Percentiles rank a stretch among this genome's conserved stretches.
These are phyloP conservation scores for Malus hybrid DNA, from an alignment of 331 rosid species.

Conservation along the genomic window DNA sequence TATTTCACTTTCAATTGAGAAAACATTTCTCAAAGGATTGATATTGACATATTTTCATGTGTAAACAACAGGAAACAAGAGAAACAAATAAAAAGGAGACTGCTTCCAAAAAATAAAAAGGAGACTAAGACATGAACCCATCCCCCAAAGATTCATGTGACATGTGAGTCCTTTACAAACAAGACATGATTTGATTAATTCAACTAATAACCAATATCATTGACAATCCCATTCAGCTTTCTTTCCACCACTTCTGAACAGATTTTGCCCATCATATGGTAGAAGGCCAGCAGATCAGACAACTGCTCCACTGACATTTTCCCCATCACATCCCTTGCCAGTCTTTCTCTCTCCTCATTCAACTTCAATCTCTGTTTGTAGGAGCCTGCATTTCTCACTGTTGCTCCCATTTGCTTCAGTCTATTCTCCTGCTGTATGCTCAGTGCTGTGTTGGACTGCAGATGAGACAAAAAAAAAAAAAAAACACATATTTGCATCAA, in stretches of 20 bases:
- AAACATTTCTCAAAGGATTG: not conserved
- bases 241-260: constrained; percentile 59
- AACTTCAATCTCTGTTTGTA: constrained; percentile 50
- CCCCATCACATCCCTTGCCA: constrained; percentile 64
- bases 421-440: constrained; percentile 72
- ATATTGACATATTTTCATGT: not conserved
- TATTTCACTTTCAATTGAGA: not conserved
- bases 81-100: not conserved
- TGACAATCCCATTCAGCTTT: constrained; percentile 37
- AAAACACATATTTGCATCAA: too few species aligned
- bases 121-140: not conserved
- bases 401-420: constrained; percentile 94
- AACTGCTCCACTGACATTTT: constrained; percentile 73
- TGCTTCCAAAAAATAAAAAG: not conserved
- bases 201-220: not conserved
- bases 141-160: not conserved
- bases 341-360: constrained; percentile 44
- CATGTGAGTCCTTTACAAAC: not conserved
- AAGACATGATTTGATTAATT: not conserved
- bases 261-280: constrained; percentile 71
- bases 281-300: constrained; percentile 74
- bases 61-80: not conserved
- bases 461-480: not conserved
- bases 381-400: constrained; percentile 78
- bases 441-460: constrained; percentile 78